A percentile compares a stretch with the other conserved stretches of the same genome.
Evolutionary conservation across 2,329 filamentous ascomycete species (phyloP).

Genomic region (Scortechinia acanthostroma): DNA sequence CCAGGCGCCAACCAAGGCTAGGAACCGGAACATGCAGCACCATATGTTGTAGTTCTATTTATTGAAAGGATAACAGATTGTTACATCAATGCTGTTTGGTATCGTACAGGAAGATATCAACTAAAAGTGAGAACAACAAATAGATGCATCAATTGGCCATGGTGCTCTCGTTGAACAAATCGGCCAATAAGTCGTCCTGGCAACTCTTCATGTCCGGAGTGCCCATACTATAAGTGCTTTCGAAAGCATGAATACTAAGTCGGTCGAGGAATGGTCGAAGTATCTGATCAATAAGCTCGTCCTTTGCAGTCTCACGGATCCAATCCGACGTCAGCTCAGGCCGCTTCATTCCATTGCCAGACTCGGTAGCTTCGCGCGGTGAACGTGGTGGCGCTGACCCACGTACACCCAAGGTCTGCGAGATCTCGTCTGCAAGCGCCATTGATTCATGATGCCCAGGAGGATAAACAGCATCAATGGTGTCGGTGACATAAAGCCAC

Average conservation of each 20-base stretch:
- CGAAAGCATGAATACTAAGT: constrained; percentile 54
- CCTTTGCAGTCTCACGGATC: constrained; percentile 40
- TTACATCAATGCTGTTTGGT: too few relatives aligned
- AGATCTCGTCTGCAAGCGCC: constrained; percentile 77
- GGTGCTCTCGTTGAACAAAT: constrained; percentile 39
- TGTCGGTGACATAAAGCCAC: constrained; percentile 96
- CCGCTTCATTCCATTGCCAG: neutral
- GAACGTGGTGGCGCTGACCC: constrained; percentile 8
- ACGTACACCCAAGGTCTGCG: constrained; percentile 60
- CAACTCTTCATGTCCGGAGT: constrained; percentile 31
- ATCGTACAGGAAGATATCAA: too few relatives aligned
- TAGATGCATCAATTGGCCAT: neutral
- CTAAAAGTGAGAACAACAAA: too few relatives aligned
- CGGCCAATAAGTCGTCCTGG: constrained; percentile 32
- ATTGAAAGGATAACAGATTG: too few relatives aligned
- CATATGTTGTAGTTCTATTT: too few relatives aligned
- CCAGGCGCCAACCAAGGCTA: too few relatives aligned
- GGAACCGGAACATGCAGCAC: too few relatives aligned
- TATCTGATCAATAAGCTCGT: constrained; percentile 44
- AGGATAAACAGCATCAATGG: constrained; percentile 88
- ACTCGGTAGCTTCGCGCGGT: neutral
- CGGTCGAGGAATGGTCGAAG: constrained; percentile 53
- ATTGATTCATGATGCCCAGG: constrained; percentile 52
- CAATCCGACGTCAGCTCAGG: constrained; percentile 10
- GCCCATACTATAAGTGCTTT: constrained; percentile 51